Conservation (phyloP, 352 stramenopile species). For the Plasmopara viticola region DNA sequence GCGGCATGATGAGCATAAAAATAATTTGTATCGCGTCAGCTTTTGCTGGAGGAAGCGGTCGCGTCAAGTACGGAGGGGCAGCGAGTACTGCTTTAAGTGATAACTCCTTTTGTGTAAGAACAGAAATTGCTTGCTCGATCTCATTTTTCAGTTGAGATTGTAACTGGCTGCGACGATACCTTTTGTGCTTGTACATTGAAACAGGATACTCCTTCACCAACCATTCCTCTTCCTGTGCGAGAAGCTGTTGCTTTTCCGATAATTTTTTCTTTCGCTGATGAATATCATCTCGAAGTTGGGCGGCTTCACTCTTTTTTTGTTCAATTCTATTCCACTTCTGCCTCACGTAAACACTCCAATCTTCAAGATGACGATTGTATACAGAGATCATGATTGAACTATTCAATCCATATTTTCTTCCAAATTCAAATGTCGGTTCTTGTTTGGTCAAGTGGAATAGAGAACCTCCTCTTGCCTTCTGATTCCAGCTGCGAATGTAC, state of each 20-base stretch:
- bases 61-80: neutral
- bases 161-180: neutral
- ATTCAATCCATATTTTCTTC: conserved; percentile 11
- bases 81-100: neutral
- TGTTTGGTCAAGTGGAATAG: conserved; percentile 44
- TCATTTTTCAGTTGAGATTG: neutral
- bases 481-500: conserved; percentile 42
- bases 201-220: neutral
- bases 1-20: conserved; percentile 6
- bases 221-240: conserved; percentile 1
- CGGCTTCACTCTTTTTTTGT: conserved; percentile 1
- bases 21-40: conserved; percentile 3
- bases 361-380: conserved; percentile 7
- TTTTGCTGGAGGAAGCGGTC: conserved; percentile 5
- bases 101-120: neutral
- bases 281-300: neutral
- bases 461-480: neutral
- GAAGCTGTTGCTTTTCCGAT: neutral
- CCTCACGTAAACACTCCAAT: conserved; percentile 15
- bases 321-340: neutral
- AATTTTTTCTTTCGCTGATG: neutral
- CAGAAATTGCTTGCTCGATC: neutral
- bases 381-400: conserved; percentile 8
- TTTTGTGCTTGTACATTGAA: too few relatives aligned
- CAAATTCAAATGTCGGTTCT: conserved; percentile 36